A percentile compares a stretch with the other conserved stretches of the same genome.
These are phyloP conservation scores for Fusarium sp. DNA, from an alignment of 2,329 filamentous ascomycete species.

Conservation along the genomic window DNA sequence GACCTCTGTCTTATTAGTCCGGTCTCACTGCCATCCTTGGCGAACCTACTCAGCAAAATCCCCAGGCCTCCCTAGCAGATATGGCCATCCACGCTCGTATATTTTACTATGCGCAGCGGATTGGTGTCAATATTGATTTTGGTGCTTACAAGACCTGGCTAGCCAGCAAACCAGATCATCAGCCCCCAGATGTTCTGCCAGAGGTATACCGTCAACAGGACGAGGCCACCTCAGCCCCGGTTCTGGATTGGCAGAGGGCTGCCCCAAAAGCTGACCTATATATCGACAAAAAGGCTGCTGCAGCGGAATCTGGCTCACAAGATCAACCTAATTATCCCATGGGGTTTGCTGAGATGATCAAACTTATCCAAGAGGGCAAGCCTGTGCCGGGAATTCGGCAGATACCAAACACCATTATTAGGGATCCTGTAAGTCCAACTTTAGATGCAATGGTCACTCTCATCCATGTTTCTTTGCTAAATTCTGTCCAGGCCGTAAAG, in stretches of 20 bases:
- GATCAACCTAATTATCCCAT: conserved; percentile 79
- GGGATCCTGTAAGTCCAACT: conserved; percentile 69
- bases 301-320: conserved; percentile 36
- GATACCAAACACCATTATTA: conserved; percentile 83
- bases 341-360: conserved; percentile 86
- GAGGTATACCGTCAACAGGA: conserved; percentile 47
- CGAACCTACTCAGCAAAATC: conserved; percentile 57
- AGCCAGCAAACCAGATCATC: conserved; percentile 51
- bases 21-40: conserved; percentile 75
- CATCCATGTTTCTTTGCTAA: conserved; percentile 14
- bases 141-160: conserved; percentile 76
- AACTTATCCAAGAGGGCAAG: conserved; percentile 83
- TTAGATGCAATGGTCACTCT: not conserved
- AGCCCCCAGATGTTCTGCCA: conserved; percentile 54
- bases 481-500: conserved; percentile 56
- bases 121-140: conserved; percentile 71
- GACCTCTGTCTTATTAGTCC: conserved; percentile 53
- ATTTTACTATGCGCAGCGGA: conserved; percentile 72
- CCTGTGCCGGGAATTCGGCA: conserved; percentile 89
- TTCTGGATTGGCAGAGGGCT: conserved; percentile 61
- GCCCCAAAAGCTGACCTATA: conserved; percentile 63
- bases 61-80: conserved; percentile 64
- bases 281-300: conserved; percentile 55
- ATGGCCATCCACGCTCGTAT: conserved; percentile 74
- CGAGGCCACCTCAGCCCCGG: conserved; percentile 23